A percentile compares a stretch with the other conserved stretches of the same genome.
Conservation (phyloP, 371 early-diverging fungal genomes). For the Encephalitozoon romaleae region DNA sequence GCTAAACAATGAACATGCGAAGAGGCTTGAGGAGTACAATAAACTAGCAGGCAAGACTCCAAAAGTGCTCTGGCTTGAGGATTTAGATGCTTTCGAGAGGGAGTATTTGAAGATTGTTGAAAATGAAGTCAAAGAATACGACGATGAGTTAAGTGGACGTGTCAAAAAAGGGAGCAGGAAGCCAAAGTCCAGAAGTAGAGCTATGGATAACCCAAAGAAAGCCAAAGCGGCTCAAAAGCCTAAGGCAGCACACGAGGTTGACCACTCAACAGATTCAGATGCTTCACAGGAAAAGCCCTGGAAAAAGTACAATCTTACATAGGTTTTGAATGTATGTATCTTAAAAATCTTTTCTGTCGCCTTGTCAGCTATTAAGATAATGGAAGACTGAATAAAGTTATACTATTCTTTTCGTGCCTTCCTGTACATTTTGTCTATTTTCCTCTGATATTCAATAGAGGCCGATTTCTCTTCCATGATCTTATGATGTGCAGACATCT, state of each 20-base stretch:
- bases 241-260: background rate
- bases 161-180: conserved; percentile 3
- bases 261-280: background rate
- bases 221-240: background rate
- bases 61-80: conserved; percentile 76
- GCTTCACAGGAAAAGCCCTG: conserved; percentile 6
- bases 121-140: conserved; percentile 33
- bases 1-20: conserved; percentile 67
- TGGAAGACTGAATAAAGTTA: background rate
- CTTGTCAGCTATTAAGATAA: background rate
- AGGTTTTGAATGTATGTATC: background rate
- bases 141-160: conserved; percentile 1
- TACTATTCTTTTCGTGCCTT: background rate
- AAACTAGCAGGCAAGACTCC: conserved; percentile 66
- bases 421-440: background rate
- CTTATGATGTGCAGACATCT: background rate
- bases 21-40: conserved; percentile 68
- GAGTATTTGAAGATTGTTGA: conserved; percentile 30
- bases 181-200: background rate
- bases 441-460: background rate
- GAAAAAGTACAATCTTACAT: conserved; percentile 27
- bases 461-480: background rate
- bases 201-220: background rate
- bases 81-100: conserved; percentile 63
- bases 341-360: too few species aligned